A percentile compares a stretch with the other conserved stretches of the same genome.
Evolutionary conservation across 2,329 filamentous ascomycete species (phyloP).

Genomic region (Xylariaceae sp.): DNA sequence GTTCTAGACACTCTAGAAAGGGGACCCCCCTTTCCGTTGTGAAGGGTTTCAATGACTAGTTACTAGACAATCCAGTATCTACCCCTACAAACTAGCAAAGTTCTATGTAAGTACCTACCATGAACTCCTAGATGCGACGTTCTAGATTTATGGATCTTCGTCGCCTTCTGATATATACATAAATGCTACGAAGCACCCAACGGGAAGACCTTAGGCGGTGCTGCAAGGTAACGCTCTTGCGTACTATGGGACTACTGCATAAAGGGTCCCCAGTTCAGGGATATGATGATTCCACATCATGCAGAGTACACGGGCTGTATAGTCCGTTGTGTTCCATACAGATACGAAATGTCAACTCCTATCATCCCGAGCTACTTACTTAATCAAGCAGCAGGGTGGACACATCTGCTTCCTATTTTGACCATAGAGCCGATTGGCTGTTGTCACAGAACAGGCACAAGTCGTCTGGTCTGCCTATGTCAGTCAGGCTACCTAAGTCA

Average conservation of each 20-base stretch:
- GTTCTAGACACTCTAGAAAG: slow-evolving; percentile 15
- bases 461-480: too few species aligned
- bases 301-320: not conserved
- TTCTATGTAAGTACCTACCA: slow-evolving; percentile 27
- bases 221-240: not conserved
- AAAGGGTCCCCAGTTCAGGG: not conserved
- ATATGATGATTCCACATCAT: slow-evolving; percentile 17
- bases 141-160: not conserved
- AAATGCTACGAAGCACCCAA: slow-evolving; percentile 6
- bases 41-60: slow-evolving; percentile 1
- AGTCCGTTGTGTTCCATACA: not conserved
- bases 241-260: not conserved
- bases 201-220: slow-evolving; percentile 18
- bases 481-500: too few species aligned
- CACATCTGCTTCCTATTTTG: not conserved
- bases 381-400: not conserved
- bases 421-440: not conserved
- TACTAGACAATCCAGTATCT: not conserved
- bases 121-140: not conserved
- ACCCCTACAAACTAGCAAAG: slow-evolving; percentile 12
- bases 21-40: slow-evolving; percentile 3
- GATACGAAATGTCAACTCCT: not conserved
- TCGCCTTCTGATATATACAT: slow-evolving; percentile 4
- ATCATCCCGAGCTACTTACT: not conserved
- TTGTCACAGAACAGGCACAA: not conserved